phyloP scores from a whole-genome alignment of 352 stramenopile genomes.

The Pythium phragmiticola region DNA sequence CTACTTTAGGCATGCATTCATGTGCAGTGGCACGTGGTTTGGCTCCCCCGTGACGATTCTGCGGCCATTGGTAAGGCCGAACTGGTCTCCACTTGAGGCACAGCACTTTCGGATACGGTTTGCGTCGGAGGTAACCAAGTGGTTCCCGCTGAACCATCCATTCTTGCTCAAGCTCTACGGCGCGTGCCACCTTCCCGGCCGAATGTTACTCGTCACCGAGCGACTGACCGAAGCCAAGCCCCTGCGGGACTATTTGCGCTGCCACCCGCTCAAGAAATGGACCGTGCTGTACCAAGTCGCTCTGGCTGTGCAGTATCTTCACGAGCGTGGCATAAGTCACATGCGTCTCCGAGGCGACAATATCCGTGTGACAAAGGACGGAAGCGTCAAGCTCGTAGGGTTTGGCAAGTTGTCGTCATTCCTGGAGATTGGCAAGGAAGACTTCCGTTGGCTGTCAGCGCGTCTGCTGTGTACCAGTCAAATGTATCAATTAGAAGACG shows the following conservation, averaged over 20 bases:
- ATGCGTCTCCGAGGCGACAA: background rate
- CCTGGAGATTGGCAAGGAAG: background rate
- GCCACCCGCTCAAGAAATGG: slow-evolving; percentile 1
- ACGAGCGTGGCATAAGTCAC: slow-evolving; percentile 8
- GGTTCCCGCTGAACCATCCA: slow-evolving; percentile 18
- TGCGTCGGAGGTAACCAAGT: slow-evolving; percentile 2
- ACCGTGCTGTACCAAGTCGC: slow-evolving; percentile 8
- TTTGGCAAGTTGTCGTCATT: background rate
- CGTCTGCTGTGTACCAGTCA: background rate
- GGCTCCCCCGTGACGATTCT: slow-evolving; percentile 10
- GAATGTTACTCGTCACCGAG: slow-evolving; percentile 4
- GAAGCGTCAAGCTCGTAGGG: background rate
- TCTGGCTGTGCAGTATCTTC: slow-evolving; percentile 15
- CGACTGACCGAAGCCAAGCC: background rate
- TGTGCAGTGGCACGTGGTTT: slow-evolving; percentile 4
- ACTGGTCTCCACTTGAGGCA: background rate
- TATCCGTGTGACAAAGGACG: background rate
- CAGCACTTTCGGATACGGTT: background rate
- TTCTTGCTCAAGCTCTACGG: slow-evolving; percentile 16
- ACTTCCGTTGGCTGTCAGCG: background rate
- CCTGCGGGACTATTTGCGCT: slow-evolving; percentile 5
- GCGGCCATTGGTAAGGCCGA: background rate
- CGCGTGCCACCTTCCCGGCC: slow-evolving; percentile 8
- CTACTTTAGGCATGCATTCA: background rate
- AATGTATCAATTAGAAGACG: background rate